These are phyloP conservation scores for Trametes versicolor DNA, from an alignment of 1,284 basidiomycete genomes.

Conservation along the genomic window DNA sequence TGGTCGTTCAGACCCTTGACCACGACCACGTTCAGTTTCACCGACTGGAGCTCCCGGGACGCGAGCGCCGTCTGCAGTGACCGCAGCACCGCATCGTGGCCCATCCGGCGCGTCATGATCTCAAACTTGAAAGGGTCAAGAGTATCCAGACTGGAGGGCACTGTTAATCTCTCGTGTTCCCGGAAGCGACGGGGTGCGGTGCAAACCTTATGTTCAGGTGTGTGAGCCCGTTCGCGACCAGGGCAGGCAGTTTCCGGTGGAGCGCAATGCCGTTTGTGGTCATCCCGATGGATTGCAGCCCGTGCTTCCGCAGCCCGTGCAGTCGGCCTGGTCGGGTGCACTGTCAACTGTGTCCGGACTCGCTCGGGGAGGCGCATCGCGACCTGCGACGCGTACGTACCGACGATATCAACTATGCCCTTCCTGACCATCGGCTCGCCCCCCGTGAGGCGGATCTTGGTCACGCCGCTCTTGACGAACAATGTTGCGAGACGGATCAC, in stretches of 20 bases:
- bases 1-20: slow-evolving; percentile 83
- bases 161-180: slow-evolving; percentile 20
- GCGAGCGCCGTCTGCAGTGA: slow-evolving; percentile 72
- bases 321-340: slow-evolving; percentile 56
- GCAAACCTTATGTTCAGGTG: slow-evolving; percentile 84
- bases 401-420: slow-evolving; percentile 78
- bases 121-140: slow-evolving; percentile 90
- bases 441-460: slow-evolving; percentile 88
- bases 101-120: slow-evolving; percentile 81
- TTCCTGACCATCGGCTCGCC: slow-evolving; percentile 90
- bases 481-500: slow-evolving; percentile 78
- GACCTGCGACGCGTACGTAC: slow-evolving; percentile 49
- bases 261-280: slow-evolving; percentile 87
- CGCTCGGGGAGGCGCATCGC: slow-evolving; percentile 4
- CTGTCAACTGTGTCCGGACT: slow-evolving; percentile 13
- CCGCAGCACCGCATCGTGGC: slow-evolving; percentile 79
- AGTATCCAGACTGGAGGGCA: slow-evolving; percentile 75
- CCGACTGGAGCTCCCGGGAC: slow-evolving; percentile 58
- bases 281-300: slow-evolving; percentile 84
- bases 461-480: slow-evolving; percentile 86
- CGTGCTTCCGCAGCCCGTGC: slow-evolving; percentile 63
- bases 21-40: slow-evolving; percentile 89
- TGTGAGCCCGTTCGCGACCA: slow-evolving; percentile 80
- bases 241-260: slow-evolving; percentile 72
- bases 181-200: slow-evolving; percentile 11